A percentile compares a stretch with the other conserved stretches of the same genome.
Evolutionary conservation across 192 early-diverging fungal species (phyloP).

Genomic region (Umbelopsis vinacea): DNA sequence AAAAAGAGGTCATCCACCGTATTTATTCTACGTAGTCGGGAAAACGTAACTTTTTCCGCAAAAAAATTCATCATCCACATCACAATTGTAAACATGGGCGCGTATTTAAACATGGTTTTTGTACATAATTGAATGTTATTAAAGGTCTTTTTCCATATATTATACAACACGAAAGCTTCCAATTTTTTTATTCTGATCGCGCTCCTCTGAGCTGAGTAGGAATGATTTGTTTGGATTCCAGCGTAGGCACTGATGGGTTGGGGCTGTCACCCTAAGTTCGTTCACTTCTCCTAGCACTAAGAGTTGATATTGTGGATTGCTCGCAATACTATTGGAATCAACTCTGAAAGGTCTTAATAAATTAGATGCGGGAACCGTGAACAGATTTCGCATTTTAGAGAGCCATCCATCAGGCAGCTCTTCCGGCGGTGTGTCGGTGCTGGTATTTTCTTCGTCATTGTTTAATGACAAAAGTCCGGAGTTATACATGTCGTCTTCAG

Average conservation of each 20-base stretch:
- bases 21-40: neutral
- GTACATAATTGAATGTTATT: neutral
- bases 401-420: neutral
- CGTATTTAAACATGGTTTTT: neutral
- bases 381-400: neutral
- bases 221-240: conserved; percentile 16
- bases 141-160: neutral
- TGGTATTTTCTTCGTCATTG: conserved; percentile 3
- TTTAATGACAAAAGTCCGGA: neutral
- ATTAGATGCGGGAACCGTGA: conserved; percentile 9
- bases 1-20: neutral
- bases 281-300: conserved; percentile 36
- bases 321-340: conserved; percentile 29
- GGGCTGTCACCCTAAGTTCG: neutral
- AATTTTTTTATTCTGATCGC: conserved; percentile 20
- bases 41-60: neutral
- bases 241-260: neutral
- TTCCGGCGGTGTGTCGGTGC: neutral
- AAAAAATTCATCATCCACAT: neutral
- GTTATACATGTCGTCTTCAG: conserved; percentile 10
- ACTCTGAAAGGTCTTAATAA: conserved; percentile 36
- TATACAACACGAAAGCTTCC: conserved; percentile 14
- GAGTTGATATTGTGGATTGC: conserved; percentile 39
- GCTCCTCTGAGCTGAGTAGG: conserved; percentile 25
- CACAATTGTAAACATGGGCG: neutral